Base-by-base conservation (phyloP, 176 grass and related monocot genomes). In the Bromus sterilis region DNA sequence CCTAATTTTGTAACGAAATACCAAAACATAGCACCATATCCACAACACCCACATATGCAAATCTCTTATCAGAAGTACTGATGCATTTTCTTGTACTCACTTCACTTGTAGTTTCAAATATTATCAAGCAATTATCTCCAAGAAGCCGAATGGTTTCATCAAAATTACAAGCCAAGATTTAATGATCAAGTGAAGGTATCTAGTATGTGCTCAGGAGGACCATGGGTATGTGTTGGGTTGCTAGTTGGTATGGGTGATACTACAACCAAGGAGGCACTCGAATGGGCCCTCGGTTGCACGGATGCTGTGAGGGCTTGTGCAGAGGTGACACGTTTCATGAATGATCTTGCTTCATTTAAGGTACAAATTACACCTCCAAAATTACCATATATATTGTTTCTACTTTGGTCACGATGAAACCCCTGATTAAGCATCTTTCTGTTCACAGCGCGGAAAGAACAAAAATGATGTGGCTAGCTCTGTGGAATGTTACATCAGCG, bases 91-190 rank as follows among this genome's bases (percentile, higher is more conserved):
- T 4, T 33, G n/a, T 65, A 49, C 42, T 34, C 24, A 12, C 37
- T 13, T 34, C 24, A 12, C 37, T 13, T 49, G 14, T 31, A 89
- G 87, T 65, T 61, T 53, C 67, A 89, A 59, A 51, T 29, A 40
- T 20, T 86, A 58, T 55, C 76, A 11, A 67, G 36, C 14, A 68
- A 67, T 8, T 89, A 86, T 74, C 60, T 80, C 62, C 81, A 86
- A 77, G 83, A 89, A 89, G 68, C 81, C 7, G 58, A 89, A 79
- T 89, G 87, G 83, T 83, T 10, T 31, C 77, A 74, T 34, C 12
- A 29, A 36, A 60, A 41, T 31, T 36, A 61, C 65, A 72, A 61
- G 44, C 83, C 83, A 46, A 77, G 24, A 24, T 86, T 86, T 39
- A 26, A 75, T 20, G 82, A 89, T 35, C 87, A 85, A 9, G 71